These are phyloP conservation scores for Trematosphaeria pertusa DNA, from an alignment of 2,329 filamentous ascomycete species.

Conservation along the genomic window DNA sequence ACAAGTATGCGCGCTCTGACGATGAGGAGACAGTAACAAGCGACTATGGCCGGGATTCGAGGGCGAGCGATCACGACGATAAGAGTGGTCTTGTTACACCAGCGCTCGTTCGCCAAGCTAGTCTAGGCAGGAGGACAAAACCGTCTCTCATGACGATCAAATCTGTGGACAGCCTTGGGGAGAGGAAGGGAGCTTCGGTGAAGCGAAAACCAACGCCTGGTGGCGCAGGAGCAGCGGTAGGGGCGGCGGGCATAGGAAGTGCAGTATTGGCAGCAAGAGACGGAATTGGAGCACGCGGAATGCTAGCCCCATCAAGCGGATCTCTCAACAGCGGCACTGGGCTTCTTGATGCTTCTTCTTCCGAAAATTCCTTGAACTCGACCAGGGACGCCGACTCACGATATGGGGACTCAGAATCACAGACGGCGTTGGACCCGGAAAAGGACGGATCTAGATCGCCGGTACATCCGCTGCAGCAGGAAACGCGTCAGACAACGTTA, in stretches of 20 bases:
- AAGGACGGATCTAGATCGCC: constrained; percentile 39
- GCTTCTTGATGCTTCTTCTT: constrained; percentile 42
- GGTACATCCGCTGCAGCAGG: constrained; percentile 40
- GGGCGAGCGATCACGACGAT: constrained; percentile 43
- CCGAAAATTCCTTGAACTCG: constrained; percentile 44
- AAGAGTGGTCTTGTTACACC: constrained; percentile 48
- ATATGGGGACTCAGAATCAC: constrained; percentile 28
- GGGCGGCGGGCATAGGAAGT: constrained; percentile 32
- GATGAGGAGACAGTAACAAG: constrained; percentile 47
- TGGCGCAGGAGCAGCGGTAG: constrained; percentile 16
- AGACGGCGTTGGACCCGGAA: constrained; percentile 36
- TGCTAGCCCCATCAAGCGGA: constrained; percentile 27
- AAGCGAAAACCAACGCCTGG: constrained; percentile 27
- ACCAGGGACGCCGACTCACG: constrained; percentile 26
- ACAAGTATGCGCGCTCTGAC: constrained; percentile 43
- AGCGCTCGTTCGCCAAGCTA: constrained; percentile 52
- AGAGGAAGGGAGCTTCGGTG: constrained; percentile 23
- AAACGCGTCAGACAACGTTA: constrained; percentile 38
- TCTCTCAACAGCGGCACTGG: constrained; percentile 43
- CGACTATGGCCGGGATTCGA: constrained; percentile 38
- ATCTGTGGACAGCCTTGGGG: constrained; percentile 48
- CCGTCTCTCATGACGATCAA: constrained; percentile 58
- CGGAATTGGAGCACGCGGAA: constrained; percentile 19
- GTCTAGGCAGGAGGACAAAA: constrained; percentile 55
- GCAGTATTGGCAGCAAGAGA: constrained; percentile 35